Base-by-base conservation (phyloP, 2,329 filamentous ascomycete genomes). In the Cladophialophora yegresii region DNA sequence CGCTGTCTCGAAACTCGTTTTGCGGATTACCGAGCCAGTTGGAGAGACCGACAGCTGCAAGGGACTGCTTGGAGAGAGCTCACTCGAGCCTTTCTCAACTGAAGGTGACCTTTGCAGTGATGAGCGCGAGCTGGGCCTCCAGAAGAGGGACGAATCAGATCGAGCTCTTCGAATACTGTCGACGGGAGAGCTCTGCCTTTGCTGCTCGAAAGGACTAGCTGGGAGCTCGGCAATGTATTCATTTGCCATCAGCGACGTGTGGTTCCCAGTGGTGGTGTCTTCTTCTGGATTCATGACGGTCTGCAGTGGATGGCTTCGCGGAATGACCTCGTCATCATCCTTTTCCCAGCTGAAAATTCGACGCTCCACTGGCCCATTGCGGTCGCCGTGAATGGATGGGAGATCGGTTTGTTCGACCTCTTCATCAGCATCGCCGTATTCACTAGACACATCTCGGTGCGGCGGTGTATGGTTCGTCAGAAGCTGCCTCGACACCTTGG, bases 161-260 rank as follows among this genome's bases (percentile, higher is more conserved):
- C 54, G 51, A 36, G 45, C 58, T 30, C 61, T 64, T 13, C 61
- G 51, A 20, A 63, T 36, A 26, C 64, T 66, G 20, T 55, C 62
- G 20, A 55, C 49, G 10, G 55, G 64, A 23, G 55, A 63, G 40
- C 54, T 30, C 10, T 64, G 55, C 2, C 36, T 33, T 23, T 23
- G 33, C 20, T 58, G 54, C 32, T 54, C 61, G 43, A 63, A 72
- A 28, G 70, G 70, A 43, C 68, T 70, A 5, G 28, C 36, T 13
- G 66, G 61, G 10, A 72, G 61, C 55, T 69, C 68, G 16, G 69
- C 64, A 36, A 71, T 72, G 28, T 72, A 71, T n/a, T 70, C 67
- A 12, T 67, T 61, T 40, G 70, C 69, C 62, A 69, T 63, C 45
- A 63, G n/a, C 9, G 61, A 67, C 0, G 64, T 62, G 30, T 66